Conservation (phyloP, 2,329 filamentous ascomycete species). For the Mycocentrospora acerina region DNA sequence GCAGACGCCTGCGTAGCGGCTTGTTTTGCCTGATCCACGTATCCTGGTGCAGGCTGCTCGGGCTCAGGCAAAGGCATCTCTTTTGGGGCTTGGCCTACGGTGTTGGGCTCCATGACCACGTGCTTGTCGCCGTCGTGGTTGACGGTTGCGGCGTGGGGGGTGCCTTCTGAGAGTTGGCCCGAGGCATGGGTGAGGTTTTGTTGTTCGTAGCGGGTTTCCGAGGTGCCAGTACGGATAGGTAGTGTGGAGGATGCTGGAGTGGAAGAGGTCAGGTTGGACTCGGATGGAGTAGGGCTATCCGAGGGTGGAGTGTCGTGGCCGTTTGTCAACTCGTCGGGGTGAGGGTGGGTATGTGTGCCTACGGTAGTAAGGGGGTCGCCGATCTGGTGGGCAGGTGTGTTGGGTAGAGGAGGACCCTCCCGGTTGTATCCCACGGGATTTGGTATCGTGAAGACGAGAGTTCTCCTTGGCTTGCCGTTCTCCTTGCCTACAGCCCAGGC, state of each 20-base stretch:
- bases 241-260: conserved; percentile 17
- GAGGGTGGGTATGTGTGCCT: conserved; percentile 42
- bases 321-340: conserved; percentile 17
- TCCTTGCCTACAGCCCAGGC: conserved; percentile 49
- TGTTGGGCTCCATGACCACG: conserved; percentile 50
- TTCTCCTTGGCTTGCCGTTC: conserved; percentile 43
- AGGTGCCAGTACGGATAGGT: conserved; percentile 45
- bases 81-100: conserved; percentile 53
- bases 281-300: conserved; percentile 19
- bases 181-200: conserved; percentile 48
- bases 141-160: conserved; percentile 43
- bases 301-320: conserved; percentile 23
- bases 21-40: conserved; percentile 48
- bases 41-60: conserved; percentile 37
- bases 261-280: conserved; percentile 11
- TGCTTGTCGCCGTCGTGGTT: conserved; percentile 49
- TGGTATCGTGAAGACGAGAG: conserved; percentile 43
- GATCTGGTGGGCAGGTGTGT: conserved; percentile 29
- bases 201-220: conserved; percentile 43
- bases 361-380: conserved; percentile 33
- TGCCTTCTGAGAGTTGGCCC: conserved; percentile 46
- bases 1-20: conserved; percentile 34
- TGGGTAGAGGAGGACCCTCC: conserved; percentile 25
- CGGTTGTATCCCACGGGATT: conserved; percentile 31
- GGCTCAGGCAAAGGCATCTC: conserved; percentile 43